phyloP scores from a whole-genome alignment of 1,139 yeast species.

The Eremothecium cymbalariae region DNA sequence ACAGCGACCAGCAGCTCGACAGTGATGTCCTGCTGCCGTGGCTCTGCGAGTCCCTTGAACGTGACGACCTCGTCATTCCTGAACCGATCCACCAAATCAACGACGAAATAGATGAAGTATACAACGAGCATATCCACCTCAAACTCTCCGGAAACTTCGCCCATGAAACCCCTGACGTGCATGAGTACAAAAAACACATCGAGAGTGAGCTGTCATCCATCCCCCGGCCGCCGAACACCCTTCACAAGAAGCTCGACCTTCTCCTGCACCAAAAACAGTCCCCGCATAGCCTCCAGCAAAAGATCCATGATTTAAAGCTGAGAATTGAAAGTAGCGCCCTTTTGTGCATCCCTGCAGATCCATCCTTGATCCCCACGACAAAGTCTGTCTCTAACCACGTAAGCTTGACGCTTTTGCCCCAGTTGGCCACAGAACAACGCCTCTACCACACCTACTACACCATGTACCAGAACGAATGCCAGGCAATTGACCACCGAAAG shows the following conservation, averaged over 20 bases:
- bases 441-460: neutral
- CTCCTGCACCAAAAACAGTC: too few species aligned
- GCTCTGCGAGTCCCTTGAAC: conserved; percentile 1
- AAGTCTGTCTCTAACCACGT: neutral
- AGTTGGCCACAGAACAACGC: neutral
- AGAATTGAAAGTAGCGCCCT: too few species aligned
- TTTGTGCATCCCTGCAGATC: too few species aligned
- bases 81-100: neutral
- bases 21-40: neutral
- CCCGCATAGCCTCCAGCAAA: too few species aligned
- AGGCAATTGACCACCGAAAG: too few species aligned
- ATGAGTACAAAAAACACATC: too few species aligned
- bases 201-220: too few species aligned
- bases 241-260: too few species aligned
- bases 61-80: conserved; percentile 1
- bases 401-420: neutral
- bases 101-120: neutral
- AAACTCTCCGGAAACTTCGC: neutral
- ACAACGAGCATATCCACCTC: neutral
- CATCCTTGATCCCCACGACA: too few species aligned
- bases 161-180: neutral
- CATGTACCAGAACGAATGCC: neutral
- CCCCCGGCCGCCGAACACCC: too few species aligned
- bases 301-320: too few species aligned
- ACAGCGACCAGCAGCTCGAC: too few species aligned